Base-by-base conservation (phyloP, 108 stramenopile genomes). In the Chaetoceros tenuissimus region DNA sequence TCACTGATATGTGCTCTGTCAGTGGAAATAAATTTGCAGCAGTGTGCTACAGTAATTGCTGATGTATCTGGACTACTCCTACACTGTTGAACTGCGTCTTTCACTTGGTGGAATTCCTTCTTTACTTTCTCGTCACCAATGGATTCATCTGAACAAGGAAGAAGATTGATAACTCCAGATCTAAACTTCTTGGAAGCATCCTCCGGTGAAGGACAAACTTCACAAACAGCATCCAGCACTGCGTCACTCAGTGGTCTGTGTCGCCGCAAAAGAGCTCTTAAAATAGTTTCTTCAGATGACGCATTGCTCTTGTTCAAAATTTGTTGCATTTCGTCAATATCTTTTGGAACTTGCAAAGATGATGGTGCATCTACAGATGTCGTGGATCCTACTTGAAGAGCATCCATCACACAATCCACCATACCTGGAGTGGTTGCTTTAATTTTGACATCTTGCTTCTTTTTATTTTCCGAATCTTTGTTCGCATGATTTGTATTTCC, bases 211-310 rank as follows among this genome's bases (percentile, higher is more conserved):
- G 87, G 87, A 56, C 80, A 73, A 49, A 72, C 59, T 55, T 92
- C 91, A 54, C 80, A 82, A 10, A 86, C 79, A 18, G 79, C 71
- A 72, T 87, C 82, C 55, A 92, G 60, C 26, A 89, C 68, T 21
- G 73, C 70, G 52, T 75, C 75, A 56, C 87, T 85, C 53, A 92
- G 68, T 0, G 91, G 91, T 61, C 91, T 67, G 64, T 81, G 88
- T 19, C 91, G 60, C 19, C 87, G 66, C 24, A 92, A 63, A 22
- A 92, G 31, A 1, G 81, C 72, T n/a, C 87, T 66, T 40, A 87
- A 46, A 16, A 87, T 71, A 8, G 72, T 64, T 58, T 77, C 83
- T 76, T 85, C 85, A 10, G 81, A 69, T 2, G 77, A 61, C 13
- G 90, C 77, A 24, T 82, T 85, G n/a, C 73, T 75, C 30, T 71